Evolutionary conservation across 495 filamentous ascomycete species (phyloP), one percentile per base, ranked within the genome.

Genomic region (Trichoderma erinaceum): DNA sequence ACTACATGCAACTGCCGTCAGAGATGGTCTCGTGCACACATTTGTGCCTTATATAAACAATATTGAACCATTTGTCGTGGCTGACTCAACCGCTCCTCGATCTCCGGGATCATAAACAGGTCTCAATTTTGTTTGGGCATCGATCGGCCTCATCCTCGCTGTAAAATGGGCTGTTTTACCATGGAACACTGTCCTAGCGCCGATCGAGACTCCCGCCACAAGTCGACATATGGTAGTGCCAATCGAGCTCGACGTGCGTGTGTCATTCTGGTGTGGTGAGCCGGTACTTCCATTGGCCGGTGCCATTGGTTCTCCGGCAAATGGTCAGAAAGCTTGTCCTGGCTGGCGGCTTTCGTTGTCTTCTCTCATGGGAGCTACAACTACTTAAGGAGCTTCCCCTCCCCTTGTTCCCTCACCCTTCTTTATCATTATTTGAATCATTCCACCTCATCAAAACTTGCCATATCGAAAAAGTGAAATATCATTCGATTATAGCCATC

Each of bases 311-410:
- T 27, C 18, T 58, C 50, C 18, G 50, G 50, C 50, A 58, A 25
- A 61, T 61, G 56, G 56, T 61, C 56, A 29, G 56, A 61, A 61
- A 61, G 56, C 56, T 61, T 61, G 56, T 61, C 25, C 56, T 35
- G 56, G 56, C 50, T 8, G 50, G n/a, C 50, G 50, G 21, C 50
- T 21, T 27, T 27, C 23, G 16, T 58, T 61, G 12, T 61, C 25
- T 27, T 32, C 25, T 18, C 25, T 61, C 56, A 52, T 21, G 48
- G n/a, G n/a, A 52, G 48, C 27, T 61, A 12, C 3, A 27, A 18
- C 44, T 58, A 61, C 56, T 29, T 61, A 61, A 61, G 56, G 56
- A 61, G 56, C 56, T 61, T 61, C 56, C 56, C 56, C 56, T 61
- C 56, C 56, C 25, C 4, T 32, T n/a, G 6, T 11, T 21, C 56